Base-by-base conservation (phyloP, 345 rosid genomes). In the Garcia nutans region DNA sequence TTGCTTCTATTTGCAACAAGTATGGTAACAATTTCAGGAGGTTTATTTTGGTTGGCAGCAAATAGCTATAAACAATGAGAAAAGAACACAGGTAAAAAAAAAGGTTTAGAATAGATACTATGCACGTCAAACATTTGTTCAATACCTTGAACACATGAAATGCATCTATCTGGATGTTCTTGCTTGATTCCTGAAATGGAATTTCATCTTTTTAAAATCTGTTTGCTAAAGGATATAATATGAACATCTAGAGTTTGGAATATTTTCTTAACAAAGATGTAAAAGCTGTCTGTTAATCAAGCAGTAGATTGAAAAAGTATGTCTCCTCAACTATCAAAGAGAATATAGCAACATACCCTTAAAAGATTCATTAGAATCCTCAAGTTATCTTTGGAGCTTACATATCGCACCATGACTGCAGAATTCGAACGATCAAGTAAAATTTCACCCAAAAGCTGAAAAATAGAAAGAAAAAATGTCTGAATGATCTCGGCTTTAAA, bases 121-220 rank as follows among this genome's bases (percentile, higher is more conserved):
- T 47, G 31, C 12, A 47, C 8, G 23, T 31, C 22, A 13, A 54
- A 70, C 44, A 17, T 28, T 54, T 5, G 12, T 9, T 17, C 24
- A 55, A 70, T 28, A 93, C 99, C 99, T 96, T 96, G 84, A 96
- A 96, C 63, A 96, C 98, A 70, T 96, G 99, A 84, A 96, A 96
- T 52, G 99, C 99, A 84, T 96, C 99, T 42, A 88, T 85, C 85
- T 96, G 98, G 85, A 96, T 96, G 80, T 91, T 93, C 90, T 93
- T 96, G 86, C 99, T 96, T 28, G 97, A 84, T 77, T 96, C 99
- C 99, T 96, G 91, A 64, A 79, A 49, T 70, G 45, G 10, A 70
- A 20, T 15, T 16, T 16, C 3, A 44, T 8, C 16, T 0, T 6
- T 62, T 62, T 37, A 37, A 37, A 41, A 17, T 31, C 33, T 20